These are phyloP conservation scores for Brettanomyces custersianus DNA, from an alignment of 805 yeast species.

Conservation along the genomic window DNA sequence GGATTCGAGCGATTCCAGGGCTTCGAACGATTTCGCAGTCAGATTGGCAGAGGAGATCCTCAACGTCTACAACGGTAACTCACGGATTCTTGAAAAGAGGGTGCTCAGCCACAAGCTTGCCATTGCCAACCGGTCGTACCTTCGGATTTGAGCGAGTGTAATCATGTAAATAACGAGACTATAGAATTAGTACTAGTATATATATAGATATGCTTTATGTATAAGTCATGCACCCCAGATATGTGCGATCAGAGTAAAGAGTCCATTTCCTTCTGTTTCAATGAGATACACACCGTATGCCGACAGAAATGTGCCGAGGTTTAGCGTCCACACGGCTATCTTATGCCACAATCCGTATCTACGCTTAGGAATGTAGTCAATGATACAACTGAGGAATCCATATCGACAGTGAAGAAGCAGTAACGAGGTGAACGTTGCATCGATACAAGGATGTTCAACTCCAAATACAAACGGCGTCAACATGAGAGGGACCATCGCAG, in stretches of 20 bases:
- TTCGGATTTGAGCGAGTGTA: conserved; percentile 14
- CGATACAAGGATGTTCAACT: conserved; percentile 58
- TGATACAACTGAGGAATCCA: conserved; percentile 86
- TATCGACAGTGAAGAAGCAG: conserved; percentile 72
- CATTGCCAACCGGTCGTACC: conserved; percentile 74
- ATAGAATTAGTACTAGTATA: neutral
- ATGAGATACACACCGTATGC: conserved; percentile 75
- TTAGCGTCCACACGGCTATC: conserved; percentile 57
- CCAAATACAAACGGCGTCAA: conserved; percentile 74
- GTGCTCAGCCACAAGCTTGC: conserved; percentile 79
- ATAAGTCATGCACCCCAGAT: conserved; percentile 39
- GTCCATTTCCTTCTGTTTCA: conserved; percentile 74
- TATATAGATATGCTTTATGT: neutral
- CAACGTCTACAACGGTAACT: conserved; percentile 66
- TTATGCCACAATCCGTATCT: conserved; percentile 73
- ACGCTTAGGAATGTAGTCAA: conserved; percentile 84
- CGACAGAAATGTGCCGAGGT: conserved; percentile 61
- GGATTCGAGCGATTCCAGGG: conserved; percentile 74
- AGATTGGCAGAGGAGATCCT: conserved; percentile 86
- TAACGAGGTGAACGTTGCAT: conserved; percentile 58
- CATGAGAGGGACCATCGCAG: conserved; percentile 68
- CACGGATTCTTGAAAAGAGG: conserved; percentile 78
- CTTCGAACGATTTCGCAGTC: conserved; percentile 73
- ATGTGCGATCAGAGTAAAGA: conserved; percentile 52
- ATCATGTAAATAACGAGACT: neutral